Percentiles rank a stretch among this genome's conserved stretches.
These are phyloP conservation scores for Nicotiana tomentosiformis DNA, from an alignment of 257 asterid species.

Conservation along the genomic window DNA sequence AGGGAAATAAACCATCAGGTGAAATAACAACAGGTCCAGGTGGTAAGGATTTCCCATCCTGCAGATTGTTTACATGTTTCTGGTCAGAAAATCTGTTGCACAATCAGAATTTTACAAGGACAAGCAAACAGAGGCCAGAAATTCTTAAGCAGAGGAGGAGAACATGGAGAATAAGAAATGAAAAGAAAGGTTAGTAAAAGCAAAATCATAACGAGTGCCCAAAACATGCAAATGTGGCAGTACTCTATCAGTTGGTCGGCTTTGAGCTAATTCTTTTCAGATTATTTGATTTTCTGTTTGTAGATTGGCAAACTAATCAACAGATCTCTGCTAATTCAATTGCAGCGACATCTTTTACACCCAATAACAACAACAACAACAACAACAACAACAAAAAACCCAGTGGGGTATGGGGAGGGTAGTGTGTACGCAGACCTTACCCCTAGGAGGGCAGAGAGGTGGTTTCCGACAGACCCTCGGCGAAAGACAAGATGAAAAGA, in stretches of 20 bases:
- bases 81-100: neutral
- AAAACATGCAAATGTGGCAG: neutral
- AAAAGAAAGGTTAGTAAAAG: neutral
- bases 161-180: neutral
- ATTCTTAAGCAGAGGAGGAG: neutral
- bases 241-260: neutral
- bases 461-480: no score
- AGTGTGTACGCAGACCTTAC: no score
- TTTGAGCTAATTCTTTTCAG: neutral
- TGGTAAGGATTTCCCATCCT: constrained; percentile 98
- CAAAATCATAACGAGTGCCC: neutral
- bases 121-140: constrained; percentile 3
- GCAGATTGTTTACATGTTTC: constrained; percentile 14
- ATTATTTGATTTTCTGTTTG: neutral
- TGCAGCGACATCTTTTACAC: neutral
- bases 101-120: neutral
- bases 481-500: no score
- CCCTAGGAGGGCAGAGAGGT: no score
- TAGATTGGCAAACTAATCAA: neutral
- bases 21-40: constrained; percentile 97
- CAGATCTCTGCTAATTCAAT: neutral
- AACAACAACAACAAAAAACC: no score
- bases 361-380: neutral
- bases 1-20: constrained; percentile 96
- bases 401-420: no score